Conservation (phyloP, 352 stramenopile genomes). For the Lagenidium giganteum region DNA sequence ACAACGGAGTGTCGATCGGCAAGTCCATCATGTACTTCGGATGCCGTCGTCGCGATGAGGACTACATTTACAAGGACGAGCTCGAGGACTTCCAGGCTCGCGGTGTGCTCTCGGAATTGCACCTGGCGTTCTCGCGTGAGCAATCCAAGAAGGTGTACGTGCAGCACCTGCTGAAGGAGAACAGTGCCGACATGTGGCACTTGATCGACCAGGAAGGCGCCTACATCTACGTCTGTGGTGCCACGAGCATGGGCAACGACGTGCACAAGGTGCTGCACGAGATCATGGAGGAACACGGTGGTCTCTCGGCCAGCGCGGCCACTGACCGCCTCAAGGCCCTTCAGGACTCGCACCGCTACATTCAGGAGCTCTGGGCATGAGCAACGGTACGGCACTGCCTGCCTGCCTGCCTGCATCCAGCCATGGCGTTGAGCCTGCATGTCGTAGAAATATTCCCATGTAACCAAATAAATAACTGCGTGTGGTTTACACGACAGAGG, state of each 20-base stretch:
- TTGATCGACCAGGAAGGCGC: slow-evolving; percentile 57
- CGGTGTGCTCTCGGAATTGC: slow-evolving; percentile 88
- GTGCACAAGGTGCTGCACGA: slow-evolving; percentile 91
- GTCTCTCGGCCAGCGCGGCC: slow-evolving; percentile 49
- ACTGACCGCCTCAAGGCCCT: slow-evolving; percentile 86
- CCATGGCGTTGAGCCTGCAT: too few relatives aligned
- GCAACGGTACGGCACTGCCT: too few relatives aligned
- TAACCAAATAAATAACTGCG: too few relatives aligned
- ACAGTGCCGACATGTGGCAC: slow-evolving; percentile 57
- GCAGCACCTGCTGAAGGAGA: slow-evolving; percentile 90
- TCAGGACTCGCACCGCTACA: slow-evolving; percentile 85
- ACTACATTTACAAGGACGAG: slow-evolving; percentile 92
- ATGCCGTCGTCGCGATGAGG: slow-evolving; percentile 75
- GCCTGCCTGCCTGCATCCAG: too few relatives aligned
- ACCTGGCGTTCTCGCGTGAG: slow-evolving; percentile 95
- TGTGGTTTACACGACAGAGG: too few relatives aligned
- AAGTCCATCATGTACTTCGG: slow-evolving; percentile 93
- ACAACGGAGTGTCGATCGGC: slow-evolving; percentile 56
- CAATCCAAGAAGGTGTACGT: slow-evolving; percentile 96
- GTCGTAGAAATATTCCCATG: too few relatives aligned
- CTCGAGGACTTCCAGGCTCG: slow-evolving; percentile 78
- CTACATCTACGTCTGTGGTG: slow-evolving; percentile 98
- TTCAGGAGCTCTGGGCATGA: slow-evolving; percentile 95
- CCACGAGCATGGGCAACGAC: slow-evolving; percentile 96
- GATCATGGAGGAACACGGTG: slow-evolving; percentile 70